Conservation (phyloP, 1,139 yeast genomes). For the Torulaspora pretoriensis region DNA sequence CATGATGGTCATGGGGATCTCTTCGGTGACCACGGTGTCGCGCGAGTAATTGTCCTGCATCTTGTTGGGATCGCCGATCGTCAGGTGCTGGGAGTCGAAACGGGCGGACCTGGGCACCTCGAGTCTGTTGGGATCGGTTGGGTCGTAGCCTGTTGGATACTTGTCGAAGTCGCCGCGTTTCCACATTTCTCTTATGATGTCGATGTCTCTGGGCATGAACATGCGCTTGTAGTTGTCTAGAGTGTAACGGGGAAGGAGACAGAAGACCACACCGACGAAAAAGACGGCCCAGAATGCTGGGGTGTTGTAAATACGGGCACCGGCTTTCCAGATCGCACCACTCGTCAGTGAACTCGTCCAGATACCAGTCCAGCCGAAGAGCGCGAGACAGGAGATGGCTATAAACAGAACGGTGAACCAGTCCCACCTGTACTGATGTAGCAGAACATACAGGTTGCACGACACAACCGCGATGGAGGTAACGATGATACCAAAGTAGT, state of each 20-base stretch:
- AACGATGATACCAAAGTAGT: slow-evolving; percentile 76
- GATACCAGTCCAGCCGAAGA: slow-evolving; percentile 86
- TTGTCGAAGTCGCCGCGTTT: slow-evolving; percentile 55
- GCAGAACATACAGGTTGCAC: slow-evolving; percentile 72
- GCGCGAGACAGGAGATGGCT: slow-evolving; percentile 58
- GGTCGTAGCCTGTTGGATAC: slow-evolving; percentile 58
- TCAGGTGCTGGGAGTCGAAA: slow-evolving; percentile 17
- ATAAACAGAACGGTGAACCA: slow-evolving; percentile 70
- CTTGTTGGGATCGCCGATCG: slow-evolving; percentile 16
- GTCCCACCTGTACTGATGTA: slow-evolving; percentile 93
- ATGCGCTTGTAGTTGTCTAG: slow-evolving; percentile 60
- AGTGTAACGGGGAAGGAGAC: slow-evolving; percentile 73
- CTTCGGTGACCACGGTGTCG: slow-evolving; percentile 30
- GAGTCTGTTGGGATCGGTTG: slow-evolving; percentile 51
- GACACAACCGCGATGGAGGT: slow-evolving; percentile 75
- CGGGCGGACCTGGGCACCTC: slow-evolving; percentile 28
- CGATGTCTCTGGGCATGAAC: slow-evolving; percentile 72
- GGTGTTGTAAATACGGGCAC: slow-evolving; percentile 66
- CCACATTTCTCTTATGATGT: slow-evolving; percentile 77
- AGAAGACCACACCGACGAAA: slow-evolving; percentile 63
- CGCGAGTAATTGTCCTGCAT: slow-evolving; percentile 22
- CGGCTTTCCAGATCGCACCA: slow-evolving; percentile 73
- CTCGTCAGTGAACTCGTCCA: slow-evolving; percentile 66
- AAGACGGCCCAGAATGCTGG: slow-evolving; percentile 79
- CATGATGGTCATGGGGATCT: slow-evolving; percentile 34